These are phyloP conservation scores for Grigorovia transvaalensis DNA, from an alignment of 805 yeast genomes.

Conservation along the genomic window DNA sequence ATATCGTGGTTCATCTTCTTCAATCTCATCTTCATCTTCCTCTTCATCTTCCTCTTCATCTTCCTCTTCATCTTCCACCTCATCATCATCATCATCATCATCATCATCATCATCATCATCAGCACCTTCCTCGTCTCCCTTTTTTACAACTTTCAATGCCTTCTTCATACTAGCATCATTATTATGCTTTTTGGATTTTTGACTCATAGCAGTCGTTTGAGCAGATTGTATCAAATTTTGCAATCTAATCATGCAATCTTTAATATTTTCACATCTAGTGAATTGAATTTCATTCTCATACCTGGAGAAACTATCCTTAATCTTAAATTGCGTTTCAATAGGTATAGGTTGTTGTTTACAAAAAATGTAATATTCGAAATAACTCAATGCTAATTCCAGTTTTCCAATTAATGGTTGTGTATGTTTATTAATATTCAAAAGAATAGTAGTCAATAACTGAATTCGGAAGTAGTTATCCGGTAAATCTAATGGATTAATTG, in stretches of 20 bases:
- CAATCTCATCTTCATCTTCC: conserved; percentile 3
- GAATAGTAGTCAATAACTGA: conserved; percentile 39
- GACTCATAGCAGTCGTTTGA: neutral
- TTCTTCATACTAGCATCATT: neutral
- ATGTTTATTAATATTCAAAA: conserved; percentile 26
- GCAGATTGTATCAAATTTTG: conserved; percentile 1
- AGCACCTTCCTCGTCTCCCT: neutral
- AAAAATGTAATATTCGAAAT: conserved; percentile 61
- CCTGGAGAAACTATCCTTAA: conserved; percentile 35
- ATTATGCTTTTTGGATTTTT: neutral
- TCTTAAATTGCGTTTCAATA: conserved; percentile 44
- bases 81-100: neutral
- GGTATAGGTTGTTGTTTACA: conserved; percentile 57
- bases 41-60: neutral
- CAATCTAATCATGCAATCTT: conserved; percentile 36
- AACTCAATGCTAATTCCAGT: conserved; percentile 37
- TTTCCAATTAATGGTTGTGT: conserved; percentile 17
- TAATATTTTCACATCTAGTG: conserved; percentile 29
- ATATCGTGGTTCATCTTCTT: conserved; percentile 2
- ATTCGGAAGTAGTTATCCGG: conserved; percentile 66
- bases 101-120: too few relatives aligned
- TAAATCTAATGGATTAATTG: conserved; percentile 39
- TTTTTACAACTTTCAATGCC: too few relatives aligned
- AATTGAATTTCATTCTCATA: conserved; percentile 16
- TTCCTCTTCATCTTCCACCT: conserved; percentile 2